Conservation (phyloP, 441 rosid genomes). For the Erysimum cheiri region DNA sequence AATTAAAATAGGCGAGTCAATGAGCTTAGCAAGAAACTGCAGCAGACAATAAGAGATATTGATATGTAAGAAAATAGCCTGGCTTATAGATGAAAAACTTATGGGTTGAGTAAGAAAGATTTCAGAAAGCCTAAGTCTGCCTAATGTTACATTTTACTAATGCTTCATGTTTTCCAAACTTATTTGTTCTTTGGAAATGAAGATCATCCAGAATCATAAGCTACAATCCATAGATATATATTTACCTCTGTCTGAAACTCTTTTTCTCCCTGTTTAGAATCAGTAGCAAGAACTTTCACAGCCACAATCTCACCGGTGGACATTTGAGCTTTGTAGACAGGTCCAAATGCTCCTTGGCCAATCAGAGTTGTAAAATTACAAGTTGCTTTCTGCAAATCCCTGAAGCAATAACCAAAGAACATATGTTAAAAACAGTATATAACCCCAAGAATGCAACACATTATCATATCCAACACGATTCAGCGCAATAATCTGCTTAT, state of each 20-base stretch:
- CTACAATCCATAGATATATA: neutral
- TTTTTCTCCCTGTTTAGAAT: slow-evolving; percentile 98
- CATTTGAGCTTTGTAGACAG: slow-evolving; percentile 96
- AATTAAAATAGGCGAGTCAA: neutral
- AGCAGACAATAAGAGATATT: neutral
- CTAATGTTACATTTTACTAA: neutral
- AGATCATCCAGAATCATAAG: slow-evolving; percentile 5
- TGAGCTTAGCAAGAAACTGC: neutral
- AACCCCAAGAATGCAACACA: neutral
- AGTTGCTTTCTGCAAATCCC: slow-evolving; percentile 98
- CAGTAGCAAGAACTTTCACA: slow-evolving; percentile 92
- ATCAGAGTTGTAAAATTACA: slow-evolving; percentile 84
- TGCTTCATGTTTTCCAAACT: neutral
- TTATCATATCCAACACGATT: neutral
- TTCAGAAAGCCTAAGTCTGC: neutral
- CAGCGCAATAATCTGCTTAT: neutral
- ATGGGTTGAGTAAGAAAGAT: slow-evolving; percentile 7
- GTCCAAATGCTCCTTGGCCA: slow-evolving; percentile 99
- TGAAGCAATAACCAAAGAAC: slow-evolving; percentile 42
- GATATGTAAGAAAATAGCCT: neutral
- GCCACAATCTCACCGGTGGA: slow-evolving; percentile 91
- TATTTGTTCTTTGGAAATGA: neutral
- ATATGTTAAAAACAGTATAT: neutral
- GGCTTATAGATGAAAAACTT: neutral
- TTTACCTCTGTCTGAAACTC: slow-evolving; percentile 98